Evolutionary conservation across 164 flowering plant genomes (phyloP), one percentile per base, ranked within the genome.

Genomic region (Litsea cubeba): DNA sequence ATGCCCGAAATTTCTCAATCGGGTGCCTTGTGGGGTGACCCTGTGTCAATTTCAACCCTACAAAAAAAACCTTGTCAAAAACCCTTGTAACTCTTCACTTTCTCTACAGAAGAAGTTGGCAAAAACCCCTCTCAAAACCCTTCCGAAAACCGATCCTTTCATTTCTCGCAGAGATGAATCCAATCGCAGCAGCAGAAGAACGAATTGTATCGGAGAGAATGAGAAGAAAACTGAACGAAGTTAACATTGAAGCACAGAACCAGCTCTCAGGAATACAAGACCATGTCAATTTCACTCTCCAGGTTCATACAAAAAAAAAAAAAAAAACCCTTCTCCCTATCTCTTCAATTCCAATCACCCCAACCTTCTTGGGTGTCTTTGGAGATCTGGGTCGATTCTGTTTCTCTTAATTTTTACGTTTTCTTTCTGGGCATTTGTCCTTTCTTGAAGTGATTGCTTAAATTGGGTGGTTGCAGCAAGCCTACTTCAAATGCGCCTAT

Each of bases 261-360:
- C 95, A 92, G 11, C 97, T 95, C 75, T 76, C 91, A 54, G 86
- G 81, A 26, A 72, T 95, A 12, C 96, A 92, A 69, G 94, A 95
- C 78, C 95, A 92, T 72, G 90, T 95, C 86, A 92, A 92, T 85
- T 95, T 91, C 88, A 92, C 94, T 57, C 97, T 95, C 63, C 99
- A 93, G 97, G 98, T 95, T 23, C 65, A n/a, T 40, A 40, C 11
- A 40, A 40, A 40, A 40, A 35, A 23, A 46, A 40, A 40, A 40
- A 40, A 35, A 23, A 46, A 69, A 60, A 2, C 69, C 17, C 65
- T 49, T 71, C 12, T 35, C 24, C 35, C 50, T 14, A 1, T 5
- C 40, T 46, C 74, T 32, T 5, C 10, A 6, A 11, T 57, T 71
- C 24, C 65, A 14, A 2, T 71, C 18, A 0, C 35, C n/a, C 18